Conservation (phyloP, 495 filamentous ascomycete genomes). For the Daldinia grandis region DNA sequence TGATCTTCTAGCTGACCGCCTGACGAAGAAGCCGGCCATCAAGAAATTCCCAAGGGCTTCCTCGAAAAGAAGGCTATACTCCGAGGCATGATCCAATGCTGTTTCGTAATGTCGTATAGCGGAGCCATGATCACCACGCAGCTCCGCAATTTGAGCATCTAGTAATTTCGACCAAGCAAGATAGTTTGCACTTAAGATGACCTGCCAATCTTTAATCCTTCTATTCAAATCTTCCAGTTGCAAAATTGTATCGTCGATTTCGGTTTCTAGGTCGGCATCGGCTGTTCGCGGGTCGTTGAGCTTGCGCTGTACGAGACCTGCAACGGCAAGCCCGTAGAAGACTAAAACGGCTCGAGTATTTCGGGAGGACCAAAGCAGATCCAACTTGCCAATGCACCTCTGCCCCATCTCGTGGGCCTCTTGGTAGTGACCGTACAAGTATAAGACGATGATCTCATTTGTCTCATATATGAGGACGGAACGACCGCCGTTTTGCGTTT, state of each 20-base stretch:
- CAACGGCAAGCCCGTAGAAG: constrained; percentile 72
- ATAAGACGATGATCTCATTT: constrained; percentile 75
- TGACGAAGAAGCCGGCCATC: constrained; percentile 75
- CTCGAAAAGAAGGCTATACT: constrained; percentile 79
- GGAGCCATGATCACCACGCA: constrained; percentile 66
- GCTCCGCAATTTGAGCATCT: constrained; percentile 75
- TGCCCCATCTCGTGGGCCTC: constrained; percentile 73
- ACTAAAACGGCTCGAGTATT: constrained; percentile 70
- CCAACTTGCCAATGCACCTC: constrained; percentile 63
- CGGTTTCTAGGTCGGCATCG: constrained; percentile 59
- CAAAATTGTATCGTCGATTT: constrained; percentile 63
- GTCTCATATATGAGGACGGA: constrained; percentile 77
- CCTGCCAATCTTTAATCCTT: constrained; percentile 73
- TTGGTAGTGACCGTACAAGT: constrained; percentile 76
- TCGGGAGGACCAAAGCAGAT: constrained; percentile 76
- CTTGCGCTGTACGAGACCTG: constrained; percentile 69
- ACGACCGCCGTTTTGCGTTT: constrained; percentile 55
- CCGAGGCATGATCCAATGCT: constrained; percentile 79
- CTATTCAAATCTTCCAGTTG: constrained; percentile 62
- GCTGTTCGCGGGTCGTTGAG: constrained; percentile 60
- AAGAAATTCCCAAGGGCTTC: constrained; percentile 83
- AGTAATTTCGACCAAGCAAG: constrained; percentile 77
- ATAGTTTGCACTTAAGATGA: constrained; percentile 80
- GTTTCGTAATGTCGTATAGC: constrained; percentile 76
- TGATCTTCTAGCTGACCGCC: constrained; percentile 74